Base-by-base conservation (phyloP, 2,329 filamentous ascomycete species). In the Leptographium lundbergii region DNA sequence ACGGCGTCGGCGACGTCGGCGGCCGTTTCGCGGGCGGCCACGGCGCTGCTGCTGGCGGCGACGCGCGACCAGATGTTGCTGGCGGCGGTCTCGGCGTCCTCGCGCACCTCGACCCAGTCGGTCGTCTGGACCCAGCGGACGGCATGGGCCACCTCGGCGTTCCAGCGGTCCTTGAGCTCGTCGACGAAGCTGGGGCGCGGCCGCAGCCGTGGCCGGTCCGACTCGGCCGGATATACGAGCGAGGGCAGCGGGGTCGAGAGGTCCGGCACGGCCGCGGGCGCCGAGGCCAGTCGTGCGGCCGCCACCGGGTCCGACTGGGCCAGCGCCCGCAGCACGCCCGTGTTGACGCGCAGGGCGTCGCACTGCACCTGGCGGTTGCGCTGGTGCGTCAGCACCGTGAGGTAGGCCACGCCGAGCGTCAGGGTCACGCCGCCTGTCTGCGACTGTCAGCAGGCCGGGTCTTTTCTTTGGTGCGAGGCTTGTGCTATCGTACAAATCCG, bases 391-490 rank as follows among this genome's bases (percentile, higher is more conserved):
- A 86, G 79, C 39, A 89, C 74, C 55, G 85, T 83, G 59, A 91
- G 77, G 72, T 90, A 91, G 66, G 88, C 81, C 61, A 88, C 68
- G 51, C 84, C 85, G 61, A 89, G 81, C 55, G 88, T 91, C 61
- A 92, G 76, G 63, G 88, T 87, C 59, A 89, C 81, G 65, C 88
- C 88, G 68, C 87, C 85, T 64, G 87, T 82, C 87, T 91, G 55
- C 13, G 14, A n/a, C 14, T 45, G 42, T 45, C 19, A 45, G 42
- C 42, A 45, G 19, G 9, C 42, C 10, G 3, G 36, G 5, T 39
- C 36, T 39, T 6, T 39, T 6, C 36, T 14, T 14, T 6, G 5
- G 42, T 9, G 17, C 14, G 42, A 45, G 42, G 19, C 7, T 13
- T 4, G 11, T 7, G 39, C 32, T 2, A 42, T 75, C 85, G 63